Evolutionary conservation across 2,329 filamentous ascomycete species (phyloP), one percentile per base, ranked within the genome.

Genomic region (Sphaerulina musiva): DNA sequence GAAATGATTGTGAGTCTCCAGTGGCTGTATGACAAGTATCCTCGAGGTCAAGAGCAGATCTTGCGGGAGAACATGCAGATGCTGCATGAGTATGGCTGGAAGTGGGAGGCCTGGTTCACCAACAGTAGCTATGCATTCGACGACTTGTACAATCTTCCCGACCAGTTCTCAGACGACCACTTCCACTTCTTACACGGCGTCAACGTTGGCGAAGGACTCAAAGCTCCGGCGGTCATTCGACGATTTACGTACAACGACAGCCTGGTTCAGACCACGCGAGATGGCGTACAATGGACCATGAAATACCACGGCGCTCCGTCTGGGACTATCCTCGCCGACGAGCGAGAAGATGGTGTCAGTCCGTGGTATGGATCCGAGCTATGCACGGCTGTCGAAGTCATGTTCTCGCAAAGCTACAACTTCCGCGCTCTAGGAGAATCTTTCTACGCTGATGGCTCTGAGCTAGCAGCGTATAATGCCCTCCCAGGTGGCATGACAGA

Each of bases 381-480:
- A 0, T 80, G 78, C 65, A 78, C 74, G 3, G 69, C 73, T 3
- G 78, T 78, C 4, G 78, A 80, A 61, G 72, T 73, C 0, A 78
- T 78, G 64, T 79, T 74, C 65, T 79, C 76, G 0, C 63, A 78
- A 20, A 71, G 68, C 38, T 80, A 78, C 54, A 68, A 78, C 17
- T 79, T 78, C 60, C 74, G 75, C 42, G 67, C 72, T 2, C 58
- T 78, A 2, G 78, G 78, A 1, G 71, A 74, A 47, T 69, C 69
- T 31, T 58, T 66, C 8, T 78, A 75, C 56, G 79, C 78, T 2
- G 79, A 82, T 60, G 67, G 71, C n/a, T 70, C 72, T 8, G 80
- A 82, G 58, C 64, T 72, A 9, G 72, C 75, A 7, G 76, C 78
- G 4, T 82, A 79, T 69, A 82, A 82, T 58, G 76, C 78, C 1